Base-by-base conservation (phyloP, 2,329 filamentous ascomycete genomes). In the Truncatella angustata region DNA sequence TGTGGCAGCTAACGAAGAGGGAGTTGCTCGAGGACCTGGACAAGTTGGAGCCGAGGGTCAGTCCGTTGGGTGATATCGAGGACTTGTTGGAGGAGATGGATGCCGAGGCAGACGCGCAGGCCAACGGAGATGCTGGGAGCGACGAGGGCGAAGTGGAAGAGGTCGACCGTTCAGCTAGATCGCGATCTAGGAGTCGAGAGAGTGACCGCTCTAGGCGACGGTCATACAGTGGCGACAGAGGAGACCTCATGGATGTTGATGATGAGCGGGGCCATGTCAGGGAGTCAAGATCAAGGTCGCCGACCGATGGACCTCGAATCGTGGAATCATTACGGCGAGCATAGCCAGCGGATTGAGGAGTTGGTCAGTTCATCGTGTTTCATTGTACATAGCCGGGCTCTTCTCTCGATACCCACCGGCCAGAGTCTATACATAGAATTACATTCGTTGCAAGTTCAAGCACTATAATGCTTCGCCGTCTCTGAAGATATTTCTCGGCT, bases 1-100 rank as follows among this genome's bases (percentile, higher is more conserved):
- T 99, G 60, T 95, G 91, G 85, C 96, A 96, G 74, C 81, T 99
- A 78, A 90, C 92, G 3, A 85, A 85, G 54, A 79, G 94, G 60
- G 85, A 88, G 58, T 80, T 90, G 48, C 68, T 99, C 58, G 94
- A 99, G 73, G 94, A 99, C 68, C 66, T 96, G 67, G 94, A 96
- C 59, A 71, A 92, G 63, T 65, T 99, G 63, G 93, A 97, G 65
- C 88, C 91, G 46, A 81, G 93, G 58, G 81, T 90, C 32, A 97
- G 92, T 69, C 85, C 91, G 32, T 70, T 97, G 54, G 90, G 88
- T 1, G 90, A 91, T 59, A 77, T 93, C 51, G 89, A 93, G 59
- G 85, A 85, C 57, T 65, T 91, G 58, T 70, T 90, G 44, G 82
- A 84, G 49, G 82, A 84, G 36, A 81, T 80, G 2, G 80, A 82